A percentile compares a stretch with the other conserved stretches of the same genome.
phyloP scores from a whole-genome alignment of 441 rosid genomes.

The Syzygium syzygioides region DNA sequence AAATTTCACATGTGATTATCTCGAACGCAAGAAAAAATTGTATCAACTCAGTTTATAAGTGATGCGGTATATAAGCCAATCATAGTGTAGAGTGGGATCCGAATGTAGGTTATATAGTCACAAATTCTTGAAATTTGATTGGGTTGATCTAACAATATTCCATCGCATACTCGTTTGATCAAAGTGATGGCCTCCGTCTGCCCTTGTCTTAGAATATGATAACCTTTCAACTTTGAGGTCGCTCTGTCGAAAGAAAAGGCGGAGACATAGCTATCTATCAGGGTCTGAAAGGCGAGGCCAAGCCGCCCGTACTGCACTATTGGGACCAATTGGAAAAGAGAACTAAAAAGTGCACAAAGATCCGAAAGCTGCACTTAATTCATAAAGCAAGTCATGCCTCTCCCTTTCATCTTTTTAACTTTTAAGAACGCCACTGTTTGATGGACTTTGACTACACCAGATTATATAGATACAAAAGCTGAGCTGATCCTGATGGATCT shows the following conservation, averaged over 20 bases:
- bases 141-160: neutral
- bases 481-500: neutral
- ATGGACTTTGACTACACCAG: neutral
- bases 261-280: neutral
- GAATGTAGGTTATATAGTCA: neutral
- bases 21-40: neutral
- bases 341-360: neutral
- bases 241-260: neutral
- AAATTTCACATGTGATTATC: neutral
- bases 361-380: neutral
- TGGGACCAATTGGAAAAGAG: neutral
- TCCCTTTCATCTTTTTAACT: neutral
- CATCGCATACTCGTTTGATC: neutral
- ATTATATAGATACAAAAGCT: neutral
- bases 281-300: neutral
- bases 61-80: neutral
- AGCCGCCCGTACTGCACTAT: neutral
- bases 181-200: neutral
- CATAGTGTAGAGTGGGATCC: neutral
- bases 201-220: neutral
- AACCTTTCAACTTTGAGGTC: neutral
- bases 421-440: neutral
- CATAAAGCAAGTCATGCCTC: neutral
- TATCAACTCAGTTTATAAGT: neutral
- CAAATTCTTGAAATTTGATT: neutral